Conservation (phyloP, 2,329 filamentous ascomycete species). For the Boeremia exigua region DNA sequence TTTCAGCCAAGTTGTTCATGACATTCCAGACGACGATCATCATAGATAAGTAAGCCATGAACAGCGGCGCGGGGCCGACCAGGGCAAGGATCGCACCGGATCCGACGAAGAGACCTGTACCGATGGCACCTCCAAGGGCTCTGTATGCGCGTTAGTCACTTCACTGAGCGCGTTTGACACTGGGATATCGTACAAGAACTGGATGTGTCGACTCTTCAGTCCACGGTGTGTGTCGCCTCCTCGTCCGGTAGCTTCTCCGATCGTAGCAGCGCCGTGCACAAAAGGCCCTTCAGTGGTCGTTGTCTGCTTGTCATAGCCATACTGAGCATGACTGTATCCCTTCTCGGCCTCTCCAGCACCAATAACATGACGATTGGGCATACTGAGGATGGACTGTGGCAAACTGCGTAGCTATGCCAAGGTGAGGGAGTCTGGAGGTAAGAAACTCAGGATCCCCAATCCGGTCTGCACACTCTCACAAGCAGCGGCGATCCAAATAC, state of each 20-base stretch:
- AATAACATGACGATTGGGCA: constrained; percentile 33
- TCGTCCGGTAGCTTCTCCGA: constrained; percentile 35
- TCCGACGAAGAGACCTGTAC: constrained; percentile 47
- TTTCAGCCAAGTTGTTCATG: constrained; percentile 51
- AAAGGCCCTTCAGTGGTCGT: constrained; percentile 30
- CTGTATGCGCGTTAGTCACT: constrained; percentile 50
- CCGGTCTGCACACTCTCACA: constrained; percentile 1
- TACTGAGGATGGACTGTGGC: constrained; percentile 6
- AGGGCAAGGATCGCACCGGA: constrained; percentile 41
- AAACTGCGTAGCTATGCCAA: neutral
- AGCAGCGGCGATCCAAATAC: constrained; percentile 1
- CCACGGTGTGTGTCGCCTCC: constrained; percentile 46
- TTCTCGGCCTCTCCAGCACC: constrained; percentile 34
- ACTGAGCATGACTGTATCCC: constrained; percentile 22
- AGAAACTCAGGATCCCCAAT: constrained; percentile 1
- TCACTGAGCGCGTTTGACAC: neutral
- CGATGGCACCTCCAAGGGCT: constrained; percentile 64
- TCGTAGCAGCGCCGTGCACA: constrained; percentile 34
- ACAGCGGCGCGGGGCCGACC: constrained; percentile 43
- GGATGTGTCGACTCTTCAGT: constrained; percentile 47
- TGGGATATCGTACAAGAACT: constrained; percentile 36
- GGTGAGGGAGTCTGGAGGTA: neutral
- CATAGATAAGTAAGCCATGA: constrained; percentile 48
- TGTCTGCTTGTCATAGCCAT: constrained; percentile 26
- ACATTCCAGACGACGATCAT: constrained; percentile 49